These are phyloP conservation scores for Hordeum pubiflorum DNA, from an alignment of 202 grass and related monocot species.

Conservation along the genomic window DNA sequence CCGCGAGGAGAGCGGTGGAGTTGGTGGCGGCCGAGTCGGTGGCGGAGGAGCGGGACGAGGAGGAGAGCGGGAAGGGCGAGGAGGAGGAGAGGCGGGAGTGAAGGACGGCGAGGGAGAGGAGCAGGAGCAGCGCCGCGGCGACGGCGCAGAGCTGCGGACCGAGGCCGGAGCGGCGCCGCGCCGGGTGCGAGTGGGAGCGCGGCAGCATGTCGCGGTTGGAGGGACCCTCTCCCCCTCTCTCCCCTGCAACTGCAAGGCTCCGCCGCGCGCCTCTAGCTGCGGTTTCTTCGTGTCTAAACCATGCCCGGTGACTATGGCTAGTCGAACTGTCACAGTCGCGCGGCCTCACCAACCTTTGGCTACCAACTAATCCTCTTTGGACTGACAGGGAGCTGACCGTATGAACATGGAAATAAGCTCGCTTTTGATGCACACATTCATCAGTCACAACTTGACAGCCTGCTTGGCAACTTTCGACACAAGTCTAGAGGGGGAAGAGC, in stretches of 20 bases:
- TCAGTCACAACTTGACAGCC: not conserved
- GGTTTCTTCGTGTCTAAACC: constrained; percentile 37
- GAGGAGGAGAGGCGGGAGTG: constrained; percentile 78
- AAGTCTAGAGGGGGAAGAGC: too few species aligned
- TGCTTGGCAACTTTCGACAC: not conserved
- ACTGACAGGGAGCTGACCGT: not conserved
- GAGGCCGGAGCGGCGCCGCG: constrained; percentile 65
- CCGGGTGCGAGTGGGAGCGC: constrained; percentile 39
- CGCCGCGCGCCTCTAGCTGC: constrained; percentile 8
- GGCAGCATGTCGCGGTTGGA: constrained; percentile 37
- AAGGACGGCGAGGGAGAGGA: constrained; percentile 66
- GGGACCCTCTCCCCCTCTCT: not conserved
- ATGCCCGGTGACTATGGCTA: not conserved
- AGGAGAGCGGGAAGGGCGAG: constrained; percentile 17
- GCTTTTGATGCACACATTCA: not conserved
- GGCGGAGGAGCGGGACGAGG: constrained; percentile 18
- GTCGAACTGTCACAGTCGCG: constrained; percentile 9
- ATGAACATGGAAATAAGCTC: not conserved
- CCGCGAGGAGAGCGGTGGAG: constrained; percentile 23
- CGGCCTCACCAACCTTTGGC: constrained; percentile 27
- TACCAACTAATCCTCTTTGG: not conserved
- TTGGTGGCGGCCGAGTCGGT: constrained; percentile 29
- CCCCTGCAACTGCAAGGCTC: not conserved
- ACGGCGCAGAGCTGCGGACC: constrained; percentile 67
- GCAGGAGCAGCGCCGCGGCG: constrained; percentile 59